Conservation (phyloP, 176 grass and related monocot genomes). For the Thinopyrum elongatum region DNA sequence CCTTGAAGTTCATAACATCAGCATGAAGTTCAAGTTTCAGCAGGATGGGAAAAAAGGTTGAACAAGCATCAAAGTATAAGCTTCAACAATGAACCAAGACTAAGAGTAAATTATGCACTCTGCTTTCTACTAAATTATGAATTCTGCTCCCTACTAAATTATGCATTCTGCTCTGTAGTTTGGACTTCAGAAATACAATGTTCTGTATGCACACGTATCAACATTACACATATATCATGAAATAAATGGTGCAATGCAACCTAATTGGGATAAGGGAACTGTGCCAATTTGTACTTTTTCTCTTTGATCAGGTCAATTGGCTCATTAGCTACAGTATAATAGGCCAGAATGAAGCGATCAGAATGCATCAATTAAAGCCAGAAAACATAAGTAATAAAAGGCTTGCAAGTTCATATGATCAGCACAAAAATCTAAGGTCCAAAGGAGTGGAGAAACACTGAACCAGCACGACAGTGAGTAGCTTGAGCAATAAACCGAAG, state of each 20-base stretch:
- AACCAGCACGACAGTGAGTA: not conserved
- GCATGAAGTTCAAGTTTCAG: not conserved
- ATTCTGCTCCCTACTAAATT: not conserved
- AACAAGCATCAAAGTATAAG: not conserved
- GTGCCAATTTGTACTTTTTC: constrained; percentile 21
- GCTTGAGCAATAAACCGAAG: not conserved
- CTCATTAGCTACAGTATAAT: constrained; percentile 41
- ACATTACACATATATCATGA: not conserved
- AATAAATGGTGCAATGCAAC: not conserved
- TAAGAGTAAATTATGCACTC: not conserved
- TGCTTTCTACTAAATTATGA: not conserved
- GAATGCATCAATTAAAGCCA: constrained; percentile 1
- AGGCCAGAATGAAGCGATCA: not conserved
- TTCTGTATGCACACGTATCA: not conserved
- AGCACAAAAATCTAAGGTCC: not conserved
- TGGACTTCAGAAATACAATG: not conserved
- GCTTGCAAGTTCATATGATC: not conserved
- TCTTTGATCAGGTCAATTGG: constrained; percentile 20
- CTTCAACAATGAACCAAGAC: not conserved
- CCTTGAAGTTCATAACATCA: not conserved
- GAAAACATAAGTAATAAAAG: not conserved
- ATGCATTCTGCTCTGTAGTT: not conserved
- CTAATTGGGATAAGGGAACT: not conserved
- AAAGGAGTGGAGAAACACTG: not conserved
- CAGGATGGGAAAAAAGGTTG: not conserved